Conservation (phyloP, 257 asterid species). For the Przewalskia tangutica region DNA sequence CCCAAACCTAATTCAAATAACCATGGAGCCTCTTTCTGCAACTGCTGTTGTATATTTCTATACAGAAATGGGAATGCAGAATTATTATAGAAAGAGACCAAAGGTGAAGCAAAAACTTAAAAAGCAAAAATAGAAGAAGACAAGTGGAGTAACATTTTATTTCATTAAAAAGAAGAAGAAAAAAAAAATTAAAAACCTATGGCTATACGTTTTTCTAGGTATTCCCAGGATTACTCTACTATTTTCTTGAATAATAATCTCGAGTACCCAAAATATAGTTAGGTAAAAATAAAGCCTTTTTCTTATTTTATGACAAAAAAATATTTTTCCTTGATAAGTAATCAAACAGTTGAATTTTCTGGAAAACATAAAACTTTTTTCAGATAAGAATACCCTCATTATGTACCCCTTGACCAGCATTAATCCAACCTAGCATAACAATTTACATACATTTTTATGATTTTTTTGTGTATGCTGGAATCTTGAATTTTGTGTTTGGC, state of each 20-base stretch:
- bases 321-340: neutral
- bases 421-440: constrained; percentile 13
- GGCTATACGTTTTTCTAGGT: constrained; percentile 13
- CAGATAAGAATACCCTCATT: constrained; percentile 12
- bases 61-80: neutral
- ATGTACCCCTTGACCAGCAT: constrained; percentile 14
- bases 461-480: constrained; percentile 5
- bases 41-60: neutral
- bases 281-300: neutral
- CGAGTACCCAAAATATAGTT: neutral
- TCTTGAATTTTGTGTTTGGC: neutral
- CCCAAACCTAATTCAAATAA: neutral
- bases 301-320: neutral
- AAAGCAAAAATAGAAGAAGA: neutral
- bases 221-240: neutral
- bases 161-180: neutral
- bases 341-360: constrained; percentile 4
- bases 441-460: neutral
- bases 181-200: neutral
- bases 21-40: neutral
- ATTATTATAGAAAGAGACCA: neutral
- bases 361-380: neutral
- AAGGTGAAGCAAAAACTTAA: neutral
- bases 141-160: neutral
- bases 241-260: neutral